phyloP scores from a whole-genome alignment of 164 flowering plant genomes.

The Vitis riparia region DNA sequence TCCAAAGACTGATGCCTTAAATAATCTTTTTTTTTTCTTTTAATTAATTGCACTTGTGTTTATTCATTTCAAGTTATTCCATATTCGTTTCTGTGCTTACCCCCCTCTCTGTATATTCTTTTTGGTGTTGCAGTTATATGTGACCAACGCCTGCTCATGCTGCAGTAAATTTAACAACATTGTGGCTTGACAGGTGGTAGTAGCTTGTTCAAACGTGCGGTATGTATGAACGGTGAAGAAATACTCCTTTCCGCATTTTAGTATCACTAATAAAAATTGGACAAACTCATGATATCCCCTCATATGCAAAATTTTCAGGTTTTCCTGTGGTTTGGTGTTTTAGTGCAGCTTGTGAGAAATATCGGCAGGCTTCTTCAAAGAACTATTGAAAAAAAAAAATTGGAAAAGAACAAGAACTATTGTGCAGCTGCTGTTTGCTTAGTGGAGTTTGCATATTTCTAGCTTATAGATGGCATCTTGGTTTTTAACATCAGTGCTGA shows the following conservation, averaged over 20 bases:
- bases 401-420: slow-evolving; percentile 18
- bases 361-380: slow-evolving; percentile 31
- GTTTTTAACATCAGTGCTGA: background rate
- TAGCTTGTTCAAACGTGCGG: slow-evolving; percentile 46
- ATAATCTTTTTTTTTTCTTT: no score
- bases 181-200: slow-evolving; percentile 69
- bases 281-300: background rate
- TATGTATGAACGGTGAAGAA: slow-evolving; percentile 21
- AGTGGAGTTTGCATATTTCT: background rate
- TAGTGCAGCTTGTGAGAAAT: slow-evolving; percentile 47
- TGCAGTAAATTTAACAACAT: slow-evolving; percentile 37
- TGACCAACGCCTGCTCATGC: slow-evolving; percentile 61
- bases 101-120: background rate
- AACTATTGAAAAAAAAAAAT: slow-evolving; percentile 3
- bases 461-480: background rate
- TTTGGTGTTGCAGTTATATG: slow-evolving; percentile 35
- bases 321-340: slow-evolving; percentile 46
- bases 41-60: no score
- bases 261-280: background rate
- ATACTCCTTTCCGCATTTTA: background rate
- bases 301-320: slow-evolving; percentile 26
- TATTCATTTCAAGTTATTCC: no score
- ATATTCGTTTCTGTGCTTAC: no score
- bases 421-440: slow-evolving; percentile 25
- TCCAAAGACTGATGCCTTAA: no score